Base-by-base conservation (phyloP, 1,139 yeast genomes). In the Yamadazyma conglobata region DNA sequence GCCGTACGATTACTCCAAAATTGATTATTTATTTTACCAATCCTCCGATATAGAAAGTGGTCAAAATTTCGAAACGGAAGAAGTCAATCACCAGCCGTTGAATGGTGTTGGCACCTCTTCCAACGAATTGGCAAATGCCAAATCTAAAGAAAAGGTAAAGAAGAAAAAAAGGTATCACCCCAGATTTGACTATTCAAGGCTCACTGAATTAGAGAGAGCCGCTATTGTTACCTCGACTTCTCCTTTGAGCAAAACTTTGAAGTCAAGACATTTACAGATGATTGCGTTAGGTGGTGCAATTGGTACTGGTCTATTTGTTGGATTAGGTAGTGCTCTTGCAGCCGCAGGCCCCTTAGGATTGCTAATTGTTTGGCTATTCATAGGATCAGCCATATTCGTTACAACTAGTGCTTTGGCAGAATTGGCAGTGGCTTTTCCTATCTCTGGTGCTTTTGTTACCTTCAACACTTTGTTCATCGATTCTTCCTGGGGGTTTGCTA, bases 241-340 rank as follows among this genome's bases (percentile, higher is more conserved):
- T 16, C 64, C 62, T 4, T 46, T 58, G 24, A 47, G 56, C n/a
- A 45, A 62, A 32, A 48, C 59, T n/a, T 52, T 63, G 34, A 59
- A 54, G 35, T 53, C 58, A 19, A 52, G 69, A 50, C 70, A 64
- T 39, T 51, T 64, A 35, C 64, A 60, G 31, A 60, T 63, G 58
- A 64, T 65, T 38, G 64, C 69, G 16, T 47, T 65, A 29, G 65
- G 70, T 20, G 68, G 69, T 15, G 58, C 64, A 27, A 62, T 66
- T 25, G 73, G 73, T 24, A 54, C 65, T 15, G 71, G 71, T 29
- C 48, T 65, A 22, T 64, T 63, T 34, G 60, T 65, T 24, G 62
- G 65, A 22, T 47, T 60, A 11, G 66, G 64, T 4, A 34, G 44
- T 24, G 55, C 61, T 10, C 48, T 62, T 34, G 45, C 52, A 9